These are phyloP conservation scores for Aspergillus novofumigatus DNA, from an alignment of 2,329 filamentous ascomycete species.

Conservation along the genomic window DNA sequence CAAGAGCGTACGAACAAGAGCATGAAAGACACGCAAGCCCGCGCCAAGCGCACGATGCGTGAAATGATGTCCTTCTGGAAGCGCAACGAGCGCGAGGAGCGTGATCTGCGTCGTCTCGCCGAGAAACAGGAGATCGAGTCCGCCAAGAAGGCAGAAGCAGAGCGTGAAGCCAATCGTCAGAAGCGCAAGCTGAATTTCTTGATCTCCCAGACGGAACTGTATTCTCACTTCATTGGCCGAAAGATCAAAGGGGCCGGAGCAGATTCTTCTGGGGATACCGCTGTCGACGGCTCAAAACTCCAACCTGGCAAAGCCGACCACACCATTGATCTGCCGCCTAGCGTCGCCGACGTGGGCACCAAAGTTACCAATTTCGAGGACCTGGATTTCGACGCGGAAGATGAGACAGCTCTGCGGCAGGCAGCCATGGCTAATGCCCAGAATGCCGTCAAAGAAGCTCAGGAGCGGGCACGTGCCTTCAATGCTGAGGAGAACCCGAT, in stretches of 20 bases:
- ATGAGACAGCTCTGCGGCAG: slow-evolving; percentile 73
- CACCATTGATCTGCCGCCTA: slow-evolving; percentile 46
- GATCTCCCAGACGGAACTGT: slow-evolving; percentile 96
- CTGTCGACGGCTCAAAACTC: slow-evolving; percentile 58
- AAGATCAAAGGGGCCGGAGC: slow-evolving; percentile 98
- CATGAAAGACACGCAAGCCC: slow-evolving; percentile 93
- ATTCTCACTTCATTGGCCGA: slow-evolving; percentile 98
- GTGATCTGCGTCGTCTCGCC: slow-evolving; percentile 86
- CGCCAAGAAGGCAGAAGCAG: slow-evolving; percentile 92
- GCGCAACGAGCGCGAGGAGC: slow-evolving; percentile 94
- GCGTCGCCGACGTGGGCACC: slow-evolving; percentile 48
- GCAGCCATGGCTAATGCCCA: slow-evolving; percentile 95
- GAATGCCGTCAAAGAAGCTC: slow-evolving; percentile 89
- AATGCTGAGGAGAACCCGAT: slow-evolving; percentile 66
- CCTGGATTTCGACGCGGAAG: slow-evolving; percentile 91
- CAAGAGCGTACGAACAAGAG: slow-evolving; percentile 97
- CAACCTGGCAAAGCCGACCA: slow-evolving; percentile 34
- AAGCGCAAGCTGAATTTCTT: slow-evolving; percentile 99
- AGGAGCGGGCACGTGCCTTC: slow-evolving; percentile 88
- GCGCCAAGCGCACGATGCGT: slow-evolving; percentile 96
- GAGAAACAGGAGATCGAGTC: slow-evolving; percentile 96
- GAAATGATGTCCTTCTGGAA: slow-evolving; percentile 99
- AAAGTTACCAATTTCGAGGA: slow-evolving; percentile 94
- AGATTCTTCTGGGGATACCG: slow-evolving; percentile 81
- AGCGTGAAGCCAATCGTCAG: slow-evolving; percentile 93